phyloP scores from a whole-genome alignment of 495 filamentous ascomycete species.

The Penicillium flavigenum region DNA sequence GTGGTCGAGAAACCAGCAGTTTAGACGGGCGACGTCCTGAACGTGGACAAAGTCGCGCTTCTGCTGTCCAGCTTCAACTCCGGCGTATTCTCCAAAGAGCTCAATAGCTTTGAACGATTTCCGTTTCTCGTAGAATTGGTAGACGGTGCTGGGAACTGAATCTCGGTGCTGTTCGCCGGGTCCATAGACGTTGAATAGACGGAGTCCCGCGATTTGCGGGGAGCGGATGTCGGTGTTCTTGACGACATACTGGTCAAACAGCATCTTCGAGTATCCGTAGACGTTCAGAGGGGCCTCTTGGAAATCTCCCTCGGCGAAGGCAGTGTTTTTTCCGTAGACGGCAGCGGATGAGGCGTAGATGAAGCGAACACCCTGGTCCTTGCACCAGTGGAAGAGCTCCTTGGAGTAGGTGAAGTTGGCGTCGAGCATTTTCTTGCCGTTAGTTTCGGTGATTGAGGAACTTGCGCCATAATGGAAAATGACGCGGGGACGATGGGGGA shows the following conservation, averaged over 20 bases:
- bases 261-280: slow-evolving; percentile 5
- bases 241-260: slow-evolving; percentile 4
- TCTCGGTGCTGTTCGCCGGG: not conserved
- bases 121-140: slow-evolving; percentile 5
- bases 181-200: slow-evolving; percentile 9
- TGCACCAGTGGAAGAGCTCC: slow-evolving; percentile 10
- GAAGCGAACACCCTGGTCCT: not conserved
- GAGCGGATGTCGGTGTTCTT: not conserved
- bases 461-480: slow-evolving; percentile 5
- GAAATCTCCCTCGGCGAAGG: not conserved
- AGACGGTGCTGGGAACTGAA: not conserved
- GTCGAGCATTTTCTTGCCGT: slow-evolving; percentile 1
- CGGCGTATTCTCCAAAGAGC: slow-evolving; percentile 7
- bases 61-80: slow-evolving; percentile 7
- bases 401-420: slow-evolving; percentile 8
- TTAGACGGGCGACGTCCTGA: slow-evolving; percentile 8
- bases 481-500: not conserved
- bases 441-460: not conserved
- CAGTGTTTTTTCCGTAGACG: not conserved
- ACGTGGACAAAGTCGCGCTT: slow-evolving; percentile 11
- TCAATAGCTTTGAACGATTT: slow-evolving; percentile 8
- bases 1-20: slow-evolving; percentile 13
- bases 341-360: slow-evolving; percentile 8
- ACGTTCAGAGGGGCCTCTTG: slow-evolving; percentile 3
- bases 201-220: slow-evolving; percentile 1